phyloP scores from a whole-genome alignment of 2,329 filamentous ascomycete species.

The Pseudogymnoascus sp. region DNA sequence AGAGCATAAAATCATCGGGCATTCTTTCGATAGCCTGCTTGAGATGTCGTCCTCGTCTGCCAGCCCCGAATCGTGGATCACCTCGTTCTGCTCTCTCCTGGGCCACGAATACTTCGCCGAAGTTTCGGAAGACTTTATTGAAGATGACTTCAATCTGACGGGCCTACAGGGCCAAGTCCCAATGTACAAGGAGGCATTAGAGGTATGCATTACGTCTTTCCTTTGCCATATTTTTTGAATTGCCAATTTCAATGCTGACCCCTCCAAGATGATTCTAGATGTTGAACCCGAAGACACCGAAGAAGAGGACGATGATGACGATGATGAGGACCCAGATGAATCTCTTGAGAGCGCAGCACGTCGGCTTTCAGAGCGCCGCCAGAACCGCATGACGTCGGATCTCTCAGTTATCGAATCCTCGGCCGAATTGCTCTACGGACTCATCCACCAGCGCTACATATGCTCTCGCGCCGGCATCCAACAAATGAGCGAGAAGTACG shows the following conservation, averaged over 20 bases:
- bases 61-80: slow-evolving; percentile 79
- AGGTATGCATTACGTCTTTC: slow-evolving; percentile 40
- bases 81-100: slow-evolving; percentile 88
- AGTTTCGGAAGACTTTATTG: slow-evolving; percentile 97
- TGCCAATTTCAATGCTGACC: slow-evolving; percentile 16
- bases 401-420: slow-evolving; percentile 93
- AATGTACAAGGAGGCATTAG: slow-evolving; percentile 97
- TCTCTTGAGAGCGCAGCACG: slow-evolving; percentile 45
- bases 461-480: slow-evolving; percentile 93
- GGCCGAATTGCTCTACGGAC: slow-evolving; percentile 93
- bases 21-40: neutral
- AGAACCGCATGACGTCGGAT: slow-evolving; percentile 80
- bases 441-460: slow-evolving; percentile 98
- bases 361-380: slow-evolving; percentile 58
- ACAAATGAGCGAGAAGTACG: slow-evolving; percentile 99
- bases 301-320: slow-evolving; percentile 59
- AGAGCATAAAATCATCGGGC: slow-evolving; percentile 6
- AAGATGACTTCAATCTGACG: slow-evolving; percentile 98
- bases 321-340: slow-evolving; percentile 59
- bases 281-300: slow-evolving; percentile 94
- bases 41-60: slow-evolving; percentile 5
- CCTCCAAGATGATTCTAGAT: slow-evolving; percentile 78
- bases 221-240: neutral
- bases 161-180: slow-evolving; percentile 90
- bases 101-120: slow-evolving; percentile 99